Evolutionary conservation across 2,329 filamentous ascomycete species (phyloP), one percentile per base, ranked within the genome.

Genomic region (Beauveria brongniartii): DNA sequence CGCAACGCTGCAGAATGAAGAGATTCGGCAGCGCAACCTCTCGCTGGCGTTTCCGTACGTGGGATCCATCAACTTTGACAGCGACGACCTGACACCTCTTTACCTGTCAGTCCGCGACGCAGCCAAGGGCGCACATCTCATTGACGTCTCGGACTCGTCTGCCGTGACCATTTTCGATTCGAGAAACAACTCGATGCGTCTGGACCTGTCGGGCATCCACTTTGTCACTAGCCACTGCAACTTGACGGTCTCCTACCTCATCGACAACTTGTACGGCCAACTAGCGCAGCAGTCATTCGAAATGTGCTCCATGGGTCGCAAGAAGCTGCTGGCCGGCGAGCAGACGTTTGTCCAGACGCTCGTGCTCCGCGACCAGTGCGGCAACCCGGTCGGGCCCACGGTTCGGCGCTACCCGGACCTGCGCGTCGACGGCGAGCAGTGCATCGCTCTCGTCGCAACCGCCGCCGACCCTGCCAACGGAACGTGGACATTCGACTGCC

Each of bases 21-120:
- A 68, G 6, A 61, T 70, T 7, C 69, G 63, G 10, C 70, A 71
- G 52, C 62, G 63, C 2, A 73, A 74, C 34, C 62, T 66, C 18
- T 67, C 70, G 0, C 70, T 75, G 6, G 72, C 73, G 1, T 67
- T 69, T 24, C 73, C 74, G 0, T 76, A 73, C 51, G 70, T 76
- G 3, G 72, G 76, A 54, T 71, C 74, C 0, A 67, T 76, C 24
- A 68, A 70, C 47, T 71, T 75, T 52, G 68, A 72, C 24, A 65
- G 64, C 3, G 67, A 70, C 18, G 71, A 69, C 1, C 59, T 74
- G 1, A 64, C 69, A 3, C 72, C 74, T 0, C 54, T 74, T 1
- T 75, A 70, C 48, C 55, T 76, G 14, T 71, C 72, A 0, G 61
- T 75, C 4, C 63, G 69, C 0, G 71, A 76, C 54, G 64, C 65